Percentiles rank a stretch among this genome's conserved stretches.
These are phyloP conservation scores for Spatholobus suberectus DNA, from an alignment of 306 rosid genomes.

Conservation along the genomic window DNA sequence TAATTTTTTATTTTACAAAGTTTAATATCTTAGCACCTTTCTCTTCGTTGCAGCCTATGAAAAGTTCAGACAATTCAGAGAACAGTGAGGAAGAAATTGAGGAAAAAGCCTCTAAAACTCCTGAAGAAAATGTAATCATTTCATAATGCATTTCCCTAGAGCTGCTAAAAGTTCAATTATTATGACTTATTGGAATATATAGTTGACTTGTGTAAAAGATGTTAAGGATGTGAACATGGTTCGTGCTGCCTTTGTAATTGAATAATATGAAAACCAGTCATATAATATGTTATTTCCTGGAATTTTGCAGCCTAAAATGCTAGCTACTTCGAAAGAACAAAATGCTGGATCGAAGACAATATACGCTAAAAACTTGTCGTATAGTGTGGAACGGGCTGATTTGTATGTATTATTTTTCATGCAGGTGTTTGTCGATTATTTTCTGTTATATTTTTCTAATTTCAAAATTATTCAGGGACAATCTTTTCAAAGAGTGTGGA, in stretches of 20 bases:
- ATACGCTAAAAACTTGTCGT: slow-evolving; percentile 67
- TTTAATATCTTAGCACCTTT: not conserved
- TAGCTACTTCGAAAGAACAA: slow-evolving; percentile 47
- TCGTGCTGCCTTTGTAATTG: slow-evolving; percentile 55
- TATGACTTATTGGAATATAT: not conserved
- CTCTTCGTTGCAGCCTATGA: slow-evolving; percentile 31
- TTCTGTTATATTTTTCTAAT: slow-evolving; percentile 17
- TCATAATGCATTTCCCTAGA: not conserved
- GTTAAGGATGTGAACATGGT: slow-evolving; percentile 59
- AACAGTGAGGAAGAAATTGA: slow-evolving; percentile 25
- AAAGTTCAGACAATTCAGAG: slow-evolving; percentile 20
- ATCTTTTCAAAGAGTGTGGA: slow-evolving; percentile 72
- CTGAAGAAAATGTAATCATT: slow-evolving; percentile 48
- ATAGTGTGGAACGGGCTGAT: slow-evolving; percentile 57
- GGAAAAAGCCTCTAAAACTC: slow-evolving; percentile 39
- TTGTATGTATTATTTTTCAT: slow-evolving; percentile 56
- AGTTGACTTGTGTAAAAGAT: slow-evolving; percentile 33
- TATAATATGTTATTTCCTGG: slow-evolving; percentile 9
- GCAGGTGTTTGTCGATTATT: not conserved
- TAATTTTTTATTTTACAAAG: slow-evolving; percentile 5
- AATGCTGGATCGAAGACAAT: slow-evolving; percentile 56
- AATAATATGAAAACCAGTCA: not conserved
- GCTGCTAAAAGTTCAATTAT: not conserved
- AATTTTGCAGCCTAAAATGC: slow-evolving; percentile 65
- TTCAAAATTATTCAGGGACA: slow-evolving; percentile 53